Percentiles rank a stretch among this genome's conserved stretches.
phyloP scores from a whole-genome alignment of 2,329 filamentous ascomycete genomes.

The Phyllosticta ampelicida region DNA sequence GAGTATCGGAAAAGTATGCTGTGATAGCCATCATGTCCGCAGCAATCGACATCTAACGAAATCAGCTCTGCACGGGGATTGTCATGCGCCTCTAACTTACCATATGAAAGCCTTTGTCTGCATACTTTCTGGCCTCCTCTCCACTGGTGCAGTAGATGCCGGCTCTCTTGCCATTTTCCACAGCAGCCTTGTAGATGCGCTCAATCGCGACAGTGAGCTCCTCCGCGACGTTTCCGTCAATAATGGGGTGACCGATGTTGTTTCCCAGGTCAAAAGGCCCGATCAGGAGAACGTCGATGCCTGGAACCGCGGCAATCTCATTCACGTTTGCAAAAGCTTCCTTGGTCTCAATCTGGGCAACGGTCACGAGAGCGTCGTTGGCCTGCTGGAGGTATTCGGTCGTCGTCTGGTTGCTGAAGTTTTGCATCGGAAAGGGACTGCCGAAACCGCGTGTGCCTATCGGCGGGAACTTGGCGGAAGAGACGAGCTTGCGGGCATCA shows the following conservation, averaged over 20 bases:
- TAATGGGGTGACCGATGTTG: constrained; percentile 44
- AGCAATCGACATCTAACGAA: constrained; percentile 14
- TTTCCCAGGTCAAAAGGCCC: constrained; percentile 49
- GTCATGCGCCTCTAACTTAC: constrained; percentile 22
- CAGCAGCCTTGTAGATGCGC: constrained; percentile 40
- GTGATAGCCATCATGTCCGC: constrained; percentile 38
- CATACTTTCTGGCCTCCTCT: constrained; percentile 41
- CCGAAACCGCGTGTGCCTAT: constrained; percentile 45
- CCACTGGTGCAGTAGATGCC: constrained; percentile 46
- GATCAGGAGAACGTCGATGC: constrained; percentile 43
- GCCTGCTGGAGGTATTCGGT: constrained; percentile 44
- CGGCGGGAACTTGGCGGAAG: constrained; percentile 46
- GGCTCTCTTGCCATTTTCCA: constrained; percentile 41
- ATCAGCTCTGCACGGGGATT: background rate
- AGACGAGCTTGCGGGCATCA: constrained; percentile 42
- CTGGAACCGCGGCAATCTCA: constrained; percentile 42
- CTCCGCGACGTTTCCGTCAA: constrained; percentile 36
- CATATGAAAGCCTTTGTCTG: constrained; percentile 46
- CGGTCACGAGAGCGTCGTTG: constrained; percentile 43
- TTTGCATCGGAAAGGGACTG: constrained; percentile 42
- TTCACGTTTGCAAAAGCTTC: constrained; percentile 29
- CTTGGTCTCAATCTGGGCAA: constrained; percentile 38
- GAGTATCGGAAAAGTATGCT: constrained; percentile 26
- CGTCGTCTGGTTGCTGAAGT: constrained; percentile 30
- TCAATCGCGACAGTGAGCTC: constrained; percentile 43